phyloP scores from a whole-genome alignment of 2,329 filamentous ascomycete species.

The Drechslera avenae region DNA sequence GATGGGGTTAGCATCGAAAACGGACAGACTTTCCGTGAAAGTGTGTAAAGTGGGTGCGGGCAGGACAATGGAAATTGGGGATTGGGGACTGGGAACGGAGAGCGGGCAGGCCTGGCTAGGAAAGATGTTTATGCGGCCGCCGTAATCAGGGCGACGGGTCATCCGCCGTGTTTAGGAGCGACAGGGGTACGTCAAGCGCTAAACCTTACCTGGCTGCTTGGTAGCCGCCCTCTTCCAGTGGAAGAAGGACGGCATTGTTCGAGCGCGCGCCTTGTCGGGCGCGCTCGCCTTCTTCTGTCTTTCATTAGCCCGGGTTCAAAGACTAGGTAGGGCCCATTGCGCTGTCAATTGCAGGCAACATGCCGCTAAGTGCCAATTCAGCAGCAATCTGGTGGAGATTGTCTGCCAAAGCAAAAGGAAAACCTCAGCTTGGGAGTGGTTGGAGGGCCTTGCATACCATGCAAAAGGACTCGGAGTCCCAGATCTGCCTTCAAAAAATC shows the following conservation, averaged over 20 bases:
- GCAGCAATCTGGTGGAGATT: conserved; percentile 18
- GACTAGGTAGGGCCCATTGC: neutral
- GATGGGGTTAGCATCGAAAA: conserved; percentile 27
- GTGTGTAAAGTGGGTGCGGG: neutral
- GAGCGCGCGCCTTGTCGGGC: too few relatives aligned
- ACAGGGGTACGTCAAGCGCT: conserved; percentile 17
- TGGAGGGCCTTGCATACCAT: neutral
- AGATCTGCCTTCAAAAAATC: neutral
- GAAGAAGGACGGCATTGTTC: conserved; percentile 8
- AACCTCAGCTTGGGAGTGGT: neutral
- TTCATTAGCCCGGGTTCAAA: too few relatives aligned
- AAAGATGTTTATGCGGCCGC: conserved; percentile 27
- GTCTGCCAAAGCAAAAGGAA: neutral
- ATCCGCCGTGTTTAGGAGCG: conserved; percentile 29
- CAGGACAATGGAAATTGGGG: conserved; percentile 5
- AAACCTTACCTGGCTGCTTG: conserved; percentile 19
- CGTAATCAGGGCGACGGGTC: conserved; percentile 17
- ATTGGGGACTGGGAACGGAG: too few relatives aligned
- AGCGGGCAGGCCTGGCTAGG: conserved; percentile 8
- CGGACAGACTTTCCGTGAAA: too few relatives aligned
- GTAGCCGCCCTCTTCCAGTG: conserved; percentile 14
- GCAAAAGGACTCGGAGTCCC: too few relatives aligned
- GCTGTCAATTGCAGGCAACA: too few relatives aligned
- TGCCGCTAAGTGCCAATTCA: neutral
- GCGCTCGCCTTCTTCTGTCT: neutral